Percentiles rank a stretch among this genome's conserved stretches.
Conservation (phyloP, 495 filamentous ascomycete genomes). For the Sabuloglossum arenarium region DNA sequence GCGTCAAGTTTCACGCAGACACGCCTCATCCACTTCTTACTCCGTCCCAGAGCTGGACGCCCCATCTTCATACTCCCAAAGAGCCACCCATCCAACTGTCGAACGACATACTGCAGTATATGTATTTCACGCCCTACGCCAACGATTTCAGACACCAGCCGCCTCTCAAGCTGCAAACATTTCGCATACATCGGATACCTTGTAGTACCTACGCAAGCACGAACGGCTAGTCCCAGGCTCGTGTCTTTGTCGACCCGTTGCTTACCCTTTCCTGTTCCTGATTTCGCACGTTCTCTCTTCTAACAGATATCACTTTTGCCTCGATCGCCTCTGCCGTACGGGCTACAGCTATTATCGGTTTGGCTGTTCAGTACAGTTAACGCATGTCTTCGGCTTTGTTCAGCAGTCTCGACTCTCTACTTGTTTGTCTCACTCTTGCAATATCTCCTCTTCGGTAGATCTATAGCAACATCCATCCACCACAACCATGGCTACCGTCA, state of each 20-base stretch:
- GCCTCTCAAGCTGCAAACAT: slow-evolving; percentile 82
- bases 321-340: background rate
- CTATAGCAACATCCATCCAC: slow-evolving; percentile 12
- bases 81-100: background rate
- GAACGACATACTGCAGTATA: slow-evolving; percentile 34
- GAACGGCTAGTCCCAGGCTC: slow-evolving; percentile 48
- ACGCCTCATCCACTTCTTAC: background rate
- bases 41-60: background rate
- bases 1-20: background rate
- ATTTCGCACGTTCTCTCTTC: background rate
- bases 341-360: background rate
- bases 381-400: slow-evolving; percentile 1
- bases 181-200: slow-evolving; percentile 78
- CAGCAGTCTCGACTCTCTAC: background rate
- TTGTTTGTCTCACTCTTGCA: background rate
- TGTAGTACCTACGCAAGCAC: slow-evolving; percentile 63
- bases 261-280: background rate
- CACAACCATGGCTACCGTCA: slow-evolving; percentile 73
- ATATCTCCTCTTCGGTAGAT: background rate
- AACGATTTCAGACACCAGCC: slow-evolving; percentile 60
- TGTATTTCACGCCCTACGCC: slow-evolving; percentile 59
- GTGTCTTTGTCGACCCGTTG: background rate
- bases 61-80: background rate
- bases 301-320: background rate
- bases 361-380: background rate